Conservation (phyloP, 2,329 filamentous ascomycete species). For the Seiridium unicorne region DNA sequence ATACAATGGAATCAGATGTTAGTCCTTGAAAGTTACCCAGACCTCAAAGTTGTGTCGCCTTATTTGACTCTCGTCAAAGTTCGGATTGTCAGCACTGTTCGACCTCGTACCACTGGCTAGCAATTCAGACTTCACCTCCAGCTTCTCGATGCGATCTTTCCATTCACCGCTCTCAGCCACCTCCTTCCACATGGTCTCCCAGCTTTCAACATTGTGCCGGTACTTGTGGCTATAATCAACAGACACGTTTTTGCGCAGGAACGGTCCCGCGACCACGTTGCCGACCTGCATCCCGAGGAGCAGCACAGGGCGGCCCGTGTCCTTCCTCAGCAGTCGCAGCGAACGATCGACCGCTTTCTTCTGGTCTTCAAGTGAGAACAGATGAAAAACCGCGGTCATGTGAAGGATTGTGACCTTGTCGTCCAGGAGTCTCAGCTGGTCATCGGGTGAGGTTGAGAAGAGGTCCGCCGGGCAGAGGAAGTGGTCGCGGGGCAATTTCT, state of each 20-base stretch:
- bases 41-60: constrained; percentile 23
- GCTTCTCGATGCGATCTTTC: constrained; percentile 14
- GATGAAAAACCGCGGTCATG: constrained; percentile 34
- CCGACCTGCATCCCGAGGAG: constrained; percentile 26
- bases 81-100: constrained; percentile 9
- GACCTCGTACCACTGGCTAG: constrained; percentile 11
- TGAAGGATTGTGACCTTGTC: constrained; percentile 25
- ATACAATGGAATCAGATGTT: no score
- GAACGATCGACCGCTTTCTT: constrained; percentile 23
- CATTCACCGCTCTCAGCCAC: constrained; percentile 16
- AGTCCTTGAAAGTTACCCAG: constrained; percentile 19
- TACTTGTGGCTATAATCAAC: constrained; percentile 14
- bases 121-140: constrained; percentile 21
- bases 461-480: constrained; percentile 33
- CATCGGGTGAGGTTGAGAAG: constrained; percentile 22
- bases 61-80: not conserved
- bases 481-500: constrained; percentile 26
- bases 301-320: constrained; percentile 26
- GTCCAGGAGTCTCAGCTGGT: constrained; percentile 31
- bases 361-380: constrained; percentile 35
- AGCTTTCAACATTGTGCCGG: constrained; percentile 18
- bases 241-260: not conserved
- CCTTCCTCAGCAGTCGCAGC: constrained; percentile 23
- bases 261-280: constrained; percentile 6
- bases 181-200: constrained; percentile 21